These are phyloP conservation scores for Syncephalastrum sp. DNA, from an alignment of 371 early-diverging fungal species.

Conservation along the genomic window DNA sequence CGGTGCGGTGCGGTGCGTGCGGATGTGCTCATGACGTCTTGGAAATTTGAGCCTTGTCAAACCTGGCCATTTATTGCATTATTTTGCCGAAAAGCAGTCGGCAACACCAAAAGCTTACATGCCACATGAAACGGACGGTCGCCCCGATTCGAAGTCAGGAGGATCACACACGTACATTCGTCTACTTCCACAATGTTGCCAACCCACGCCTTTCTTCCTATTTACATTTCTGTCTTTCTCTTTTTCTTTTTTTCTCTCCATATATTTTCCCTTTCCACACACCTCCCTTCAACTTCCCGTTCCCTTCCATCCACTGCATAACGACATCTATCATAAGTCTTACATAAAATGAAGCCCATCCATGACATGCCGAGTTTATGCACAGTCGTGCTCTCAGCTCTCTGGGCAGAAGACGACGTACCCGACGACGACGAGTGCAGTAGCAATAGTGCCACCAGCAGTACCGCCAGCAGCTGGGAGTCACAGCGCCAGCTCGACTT, in stretches of 20 bases:
- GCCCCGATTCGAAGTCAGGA: neutral
- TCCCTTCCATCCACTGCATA: neutral
- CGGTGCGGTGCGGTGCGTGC: no score
- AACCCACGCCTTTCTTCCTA: neutral
- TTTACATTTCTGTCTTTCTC: neutral
- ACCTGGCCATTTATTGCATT: neutral
- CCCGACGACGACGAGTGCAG: neutral
- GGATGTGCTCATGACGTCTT: neutral
- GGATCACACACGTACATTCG: no score
- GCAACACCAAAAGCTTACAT: neutral
- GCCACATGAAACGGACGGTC: neutral
- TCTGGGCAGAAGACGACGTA: constrained; percentile 5
- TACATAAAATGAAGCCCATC: neutral
- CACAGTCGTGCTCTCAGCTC: constrained; percentile 6
- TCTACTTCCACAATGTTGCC: no score
- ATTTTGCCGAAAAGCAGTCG: neutral
- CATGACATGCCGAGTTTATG: constrained; percentile 16
- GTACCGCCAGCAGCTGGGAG: neutral
- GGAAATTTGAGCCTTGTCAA: neutral
- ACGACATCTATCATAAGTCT: neutral
- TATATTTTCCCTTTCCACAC: no score
- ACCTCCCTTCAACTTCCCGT: no score
- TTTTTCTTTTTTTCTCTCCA: no score
- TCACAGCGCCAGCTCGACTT: constrained; percentile 11
- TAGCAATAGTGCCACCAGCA: neutral